Base-by-base conservation (phyloP, 257 asterid genomes). In the Lithospermum erythrorhizon region DNA sequence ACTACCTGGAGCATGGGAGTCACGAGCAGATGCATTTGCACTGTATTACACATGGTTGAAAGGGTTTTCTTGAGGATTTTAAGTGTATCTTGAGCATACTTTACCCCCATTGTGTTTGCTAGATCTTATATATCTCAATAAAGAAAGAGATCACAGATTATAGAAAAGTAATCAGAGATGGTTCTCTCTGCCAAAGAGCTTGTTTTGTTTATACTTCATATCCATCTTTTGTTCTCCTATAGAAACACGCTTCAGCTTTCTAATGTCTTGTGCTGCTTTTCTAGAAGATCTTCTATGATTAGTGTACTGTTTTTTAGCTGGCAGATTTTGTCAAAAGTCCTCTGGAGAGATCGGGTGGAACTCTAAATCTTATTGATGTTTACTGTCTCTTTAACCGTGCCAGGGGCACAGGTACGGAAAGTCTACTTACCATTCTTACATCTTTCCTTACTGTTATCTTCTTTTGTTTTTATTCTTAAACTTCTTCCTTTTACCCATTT, bases 331-430 rank as follows among this genome's bases (percentile, higher is more conserved):
- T 85, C 64, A 86, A 77, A 87, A 75, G 66, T 59, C 95, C 94
- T 29, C 72, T 93, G 24, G 95, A 93, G 75, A 86, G 93, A 75
- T 88, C 95, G 70, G 97, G 98, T 18, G 98, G 98, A 64, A 93
- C 83, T 87, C 72, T 93, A 62, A 93, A 89, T 73, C 77, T 93
- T 62, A 89, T 89, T 30, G 98, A 93, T 78, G 66, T 86, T 18
- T 93, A 93, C 78, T 93, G 97, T 81, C 94, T 84, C 57, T 93
- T 93, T 80, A 93, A 93, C 75, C 94, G 97, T 60, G 98, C 98
- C 64, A 93, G 98, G 66, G 98, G 98, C 70, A 93, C 98, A 86
- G 97, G 97, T 89, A 61, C 61, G 41, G 49, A 41, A 14, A 41
- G 3, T 14, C 13, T 41, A 41, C 49, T 41, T 41, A n/a, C 41